Base-by-base conservation (phyloP, 805 yeast species). In the Lipomyces sp. region DNA sequence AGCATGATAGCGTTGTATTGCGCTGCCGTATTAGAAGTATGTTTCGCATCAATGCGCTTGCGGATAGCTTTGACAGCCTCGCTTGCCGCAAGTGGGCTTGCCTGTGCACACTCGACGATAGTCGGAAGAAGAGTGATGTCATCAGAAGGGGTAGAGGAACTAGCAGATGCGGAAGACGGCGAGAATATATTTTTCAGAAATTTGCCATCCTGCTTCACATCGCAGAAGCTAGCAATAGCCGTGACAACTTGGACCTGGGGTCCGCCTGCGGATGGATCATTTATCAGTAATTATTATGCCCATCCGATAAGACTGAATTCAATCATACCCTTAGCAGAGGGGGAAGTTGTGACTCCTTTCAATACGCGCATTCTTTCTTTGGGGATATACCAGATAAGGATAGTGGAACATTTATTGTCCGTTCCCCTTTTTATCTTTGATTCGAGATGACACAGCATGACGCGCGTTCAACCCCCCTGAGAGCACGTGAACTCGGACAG, bases 101-200 rank as follows among this genome's bases (percentile, higher is more conserved):
- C 42, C 16, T 45, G 43, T 26, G 57, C 57, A 36, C 45, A 43
- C 14, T 55, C 59, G 53, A 55, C 53, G 36, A 55, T 55, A 6
- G 38, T 34, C 13, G 59, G 59, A n/a, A 55, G 49, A 26, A 34
- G 46, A 19, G 42, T 24, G 16, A 55, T 37, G 26, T 55, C 57
- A 19, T 49, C 53, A 11, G 47, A 19, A 7, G 19, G 24, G 22
- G 40, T 26, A 28, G 4, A n/a, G 10, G 33, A 19, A 13, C 5
- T 8, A 14, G 39, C 43, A 13, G 31, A n/a, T 5, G 43, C 16
- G 7, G 53, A 14, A n/a, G 38, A 26, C 23, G 41, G 6, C 8
- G 45, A 42, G 35, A 37, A 38, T 8, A 39, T 34, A n/a, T 31
- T 45, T n/a, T 29, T 45, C 22, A 33, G 26, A 13, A 45, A 14